phyloP scores from a whole-genome alignment of 2,329 filamentous ascomycete species.

The Phaeosphaeriaceae sp. region DNA sequence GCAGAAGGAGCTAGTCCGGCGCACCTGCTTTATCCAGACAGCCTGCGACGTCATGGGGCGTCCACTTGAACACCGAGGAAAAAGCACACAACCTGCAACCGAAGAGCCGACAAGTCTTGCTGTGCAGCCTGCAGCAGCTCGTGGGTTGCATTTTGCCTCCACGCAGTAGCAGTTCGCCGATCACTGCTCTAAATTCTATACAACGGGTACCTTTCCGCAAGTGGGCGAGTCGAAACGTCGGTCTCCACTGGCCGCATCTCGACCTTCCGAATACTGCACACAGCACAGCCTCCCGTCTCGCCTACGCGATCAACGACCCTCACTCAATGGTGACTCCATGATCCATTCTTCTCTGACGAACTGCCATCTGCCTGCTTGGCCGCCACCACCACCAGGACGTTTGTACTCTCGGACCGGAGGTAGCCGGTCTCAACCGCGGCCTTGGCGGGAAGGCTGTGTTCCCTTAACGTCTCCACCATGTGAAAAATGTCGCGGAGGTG shows the following conservation, averaged over 20 bases:
- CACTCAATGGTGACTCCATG: not conserved
- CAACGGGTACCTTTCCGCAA: slow-evolving; percentile 4
- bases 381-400: slow-evolving; percentile 1
- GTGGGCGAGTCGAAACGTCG: not conserved
- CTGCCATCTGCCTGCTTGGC: not conserved
- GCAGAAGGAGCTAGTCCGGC: slow-evolving; percentile 1
- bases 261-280: not conserved
- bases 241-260: not conserved
- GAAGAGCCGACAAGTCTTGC: not conserved
- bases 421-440: not conserved
- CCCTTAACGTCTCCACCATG: not conserved
- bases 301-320: not conserved
- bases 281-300: not conserved
- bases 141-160: not conserved
- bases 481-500: not conserved
- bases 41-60: slow-evolving; percentile 6
- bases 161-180: not conserved
- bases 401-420: not conserved
- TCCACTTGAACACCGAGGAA: not conserved
- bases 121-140: not conserved
- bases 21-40: slow-evolving; percentile 7
- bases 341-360: not conserved
- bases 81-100: not conserved
- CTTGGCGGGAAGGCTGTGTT: slow-evolving; percentile 6
- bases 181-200: not conserved